These are phyloP conservation scores for Xylaria sp. DNA, from an alignment of 2,329 filamentous ascomycete genomes.

Conservation along the genomic window DNA sequence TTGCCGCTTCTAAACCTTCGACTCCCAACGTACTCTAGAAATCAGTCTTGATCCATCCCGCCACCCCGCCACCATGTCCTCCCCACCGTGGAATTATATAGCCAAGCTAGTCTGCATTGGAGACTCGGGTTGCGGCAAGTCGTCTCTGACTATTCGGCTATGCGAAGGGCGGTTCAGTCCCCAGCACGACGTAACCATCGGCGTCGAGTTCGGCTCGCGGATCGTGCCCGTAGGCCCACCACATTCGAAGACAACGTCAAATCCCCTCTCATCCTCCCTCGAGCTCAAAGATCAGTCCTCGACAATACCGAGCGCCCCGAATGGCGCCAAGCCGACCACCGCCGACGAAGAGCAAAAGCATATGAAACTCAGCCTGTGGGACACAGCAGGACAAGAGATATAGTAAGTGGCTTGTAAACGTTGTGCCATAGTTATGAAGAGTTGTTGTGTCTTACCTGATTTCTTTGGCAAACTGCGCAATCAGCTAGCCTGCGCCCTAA, in stretches of 20 bases:
- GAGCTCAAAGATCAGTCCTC: constrained; percentile 35
- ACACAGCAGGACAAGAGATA: constrained; percentile 95
- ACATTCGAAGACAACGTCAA: constrained; percentile 57
- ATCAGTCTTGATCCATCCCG: constrained; percentile 17
- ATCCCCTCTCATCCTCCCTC: constrained; percentile 46
- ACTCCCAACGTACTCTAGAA: constrained; percentile 12
- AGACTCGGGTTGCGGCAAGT: constrained; percentile 96
- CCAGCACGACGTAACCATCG: constrained; percentile 97
- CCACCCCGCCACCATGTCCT: constrained; percentile 62
- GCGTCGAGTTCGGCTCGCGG: constrained; percentile 93
- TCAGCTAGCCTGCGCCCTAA: not conserved
- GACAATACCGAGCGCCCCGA: constrained; percentile 8
- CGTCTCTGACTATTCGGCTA: constrained; percentile 90
- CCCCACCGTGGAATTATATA: constrained; percentile 95
- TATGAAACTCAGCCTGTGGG: constrained; percentile 96
- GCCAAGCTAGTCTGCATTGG: constrained; percentile 98
- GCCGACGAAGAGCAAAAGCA: constrained; percentile 67
- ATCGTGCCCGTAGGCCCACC: constrained; percentile 92
- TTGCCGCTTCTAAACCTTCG: constrained; percentile 14
- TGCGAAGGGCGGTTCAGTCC: constrained; percentile 96
- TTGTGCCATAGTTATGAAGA: not conserved
- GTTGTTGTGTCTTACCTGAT: not conserved
- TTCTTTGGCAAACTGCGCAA: not conserved
- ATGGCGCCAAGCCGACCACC: constrained; percentile 14
- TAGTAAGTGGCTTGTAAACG: constrained; percentile 59